Base-by-base conservation (phyloP, 768 basidiomycete species). In the Lentinula lateritia region DNA sequence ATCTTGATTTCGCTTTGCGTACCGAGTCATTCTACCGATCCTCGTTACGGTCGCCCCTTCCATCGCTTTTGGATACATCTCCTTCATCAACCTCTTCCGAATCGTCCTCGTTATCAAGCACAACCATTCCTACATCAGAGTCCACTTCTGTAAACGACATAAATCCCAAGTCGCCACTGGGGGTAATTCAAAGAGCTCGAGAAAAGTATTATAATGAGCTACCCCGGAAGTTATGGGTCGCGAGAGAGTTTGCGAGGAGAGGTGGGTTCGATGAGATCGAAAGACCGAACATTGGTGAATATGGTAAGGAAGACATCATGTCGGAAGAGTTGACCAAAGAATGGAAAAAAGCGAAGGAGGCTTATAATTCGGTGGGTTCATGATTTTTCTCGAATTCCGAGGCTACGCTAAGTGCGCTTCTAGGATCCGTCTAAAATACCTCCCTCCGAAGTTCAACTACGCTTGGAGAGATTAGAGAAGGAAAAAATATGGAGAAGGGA, bases 401-500 rank as follows among this genome's bases (percentile, higher is more conserved):
- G 16, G 28, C 28, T 28, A 4, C 16, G 42, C n/a, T 48, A 10
- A 48, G 9, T 48, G 2, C 8, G 6, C 16, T n/a, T 48, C 6
- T 20, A 48, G 46, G 46, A 55, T n/a, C 7, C 53, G 9, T 38
- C 35, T 5, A 39, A 55, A 41, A n/a, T 41, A 1, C 92, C 94
- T 3, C 86, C 86, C 34, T 94, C 90, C 1, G 93, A 98, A 74
- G 88, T 92, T 20, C 92, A 97, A 70, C 78, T 98, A 61, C 84
- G 90, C 50, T 88, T 88, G 42, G 94, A 98, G 74, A 79, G 96
- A 66, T 72, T 94, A 72, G 89, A 89, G 74, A 96, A 95, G 75
- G 96, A 98, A 75, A 72, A 86, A 66, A 79, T 85, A 66, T 98
- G 96, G 96, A 82, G 85, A 50, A 80, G 83, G 20, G 90, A 95